Evolutionary conservation across 805 yeast genomes (phyloP), one percentile per base, ranked within the genome.

Genomic region (Tetrapisispora pingtungensis): DNA sequence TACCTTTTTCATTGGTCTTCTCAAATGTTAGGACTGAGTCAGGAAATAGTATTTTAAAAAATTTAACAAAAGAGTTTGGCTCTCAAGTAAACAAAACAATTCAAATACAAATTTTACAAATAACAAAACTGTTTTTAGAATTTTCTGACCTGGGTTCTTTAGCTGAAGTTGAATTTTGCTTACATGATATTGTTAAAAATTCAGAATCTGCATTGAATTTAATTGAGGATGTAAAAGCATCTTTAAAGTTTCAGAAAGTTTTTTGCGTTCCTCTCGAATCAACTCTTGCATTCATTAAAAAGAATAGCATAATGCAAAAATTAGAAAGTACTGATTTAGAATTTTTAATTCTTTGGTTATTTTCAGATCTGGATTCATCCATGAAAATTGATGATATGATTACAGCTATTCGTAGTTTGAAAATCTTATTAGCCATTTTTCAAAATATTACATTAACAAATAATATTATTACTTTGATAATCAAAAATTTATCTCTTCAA

Each of bases 111-210:
- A 22, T 38, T 4, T 27, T 52, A 31, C 12, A 45, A 10, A 33
- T 42, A 4, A 43, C 47, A 20, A 50, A 45, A 35, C 46, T 48
- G 45, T 37, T 49, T 20, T 32, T 56, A 24, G 20, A 40, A 14
- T 52, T 53, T 39, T 28, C 45, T 28, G 59, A 57, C 31, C 35
- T 57, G 2, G 58, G 59, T 4, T 39, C 53, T 13, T 19, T 46
- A 2, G 20, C 36, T 5, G 56, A 52, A 18, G 24, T 47, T 7
- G 39, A 39, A 10, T 30, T 26, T 4, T 28, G 46, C 0, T 28
- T 56, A 18, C 26, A 42, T 13, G 46, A 38, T 13, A 4, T 24
- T 18, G 33, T 7, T n/a, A 30, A 30, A 8, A 20, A 18, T 7
- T 33, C 20, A 5, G 12, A 3, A 7, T 4, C n/a, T 2, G 10